Conservation (phyloP, 805 yeast species). For the Clavispora phyllophila region DNA sequence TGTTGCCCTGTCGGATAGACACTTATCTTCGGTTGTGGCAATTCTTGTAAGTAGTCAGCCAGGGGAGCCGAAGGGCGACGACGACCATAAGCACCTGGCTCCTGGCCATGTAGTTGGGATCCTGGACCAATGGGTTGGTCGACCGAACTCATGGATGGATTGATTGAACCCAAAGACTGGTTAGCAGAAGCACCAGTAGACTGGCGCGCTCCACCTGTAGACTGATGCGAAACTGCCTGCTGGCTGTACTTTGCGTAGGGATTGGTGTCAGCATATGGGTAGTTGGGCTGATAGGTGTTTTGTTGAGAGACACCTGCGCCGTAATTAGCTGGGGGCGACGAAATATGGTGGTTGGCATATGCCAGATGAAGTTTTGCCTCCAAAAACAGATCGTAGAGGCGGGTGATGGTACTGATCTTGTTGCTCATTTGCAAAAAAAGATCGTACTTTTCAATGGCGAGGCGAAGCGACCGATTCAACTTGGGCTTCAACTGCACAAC, state of each 20-base stretch:
- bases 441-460: constrained; percentile 59
- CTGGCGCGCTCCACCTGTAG: background rate
- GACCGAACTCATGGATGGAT: background rate
- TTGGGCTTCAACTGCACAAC: constrained; percentile 66
- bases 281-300: background rate
- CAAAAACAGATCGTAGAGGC: constrained; percentile 70
- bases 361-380: constrained; percentile 45
- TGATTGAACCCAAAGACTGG: background rate
- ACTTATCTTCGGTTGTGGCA: background rate
- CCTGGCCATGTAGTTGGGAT: background rate
- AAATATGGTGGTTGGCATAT: constrained; percentile 25
- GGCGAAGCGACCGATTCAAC: constrained; percentile 53
- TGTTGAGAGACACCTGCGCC: background rate
- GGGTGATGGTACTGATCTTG: constrained; percentile 68
- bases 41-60: background rate
- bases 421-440: constrained; percentile 66
- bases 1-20: background rate
- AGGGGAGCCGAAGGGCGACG: background rate
- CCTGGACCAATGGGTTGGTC: background rate
- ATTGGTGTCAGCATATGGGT: background rate
- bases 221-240: background rate
- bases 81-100: background rate
- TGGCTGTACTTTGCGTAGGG: background rate
- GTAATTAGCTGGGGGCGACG: constrained; percentile 1
- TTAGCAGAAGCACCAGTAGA: background rate